Conservation (phyloP, 139 green algal species). For the Chlamydomonas sphaeroides region DNA sequence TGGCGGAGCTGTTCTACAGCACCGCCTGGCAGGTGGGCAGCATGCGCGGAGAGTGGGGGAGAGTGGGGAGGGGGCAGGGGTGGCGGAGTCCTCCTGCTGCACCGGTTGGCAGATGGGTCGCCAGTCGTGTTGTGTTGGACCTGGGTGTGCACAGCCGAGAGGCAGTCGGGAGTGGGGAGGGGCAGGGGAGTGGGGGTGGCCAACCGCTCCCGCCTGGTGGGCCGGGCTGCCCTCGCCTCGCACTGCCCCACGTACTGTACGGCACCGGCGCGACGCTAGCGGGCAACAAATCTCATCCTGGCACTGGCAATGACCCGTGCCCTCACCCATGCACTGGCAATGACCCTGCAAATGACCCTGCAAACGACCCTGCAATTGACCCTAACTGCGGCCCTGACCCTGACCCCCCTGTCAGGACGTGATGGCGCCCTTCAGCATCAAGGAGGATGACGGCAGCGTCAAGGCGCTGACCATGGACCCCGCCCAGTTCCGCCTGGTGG, state of each 20-base stretch:
- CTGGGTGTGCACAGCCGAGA: background rate
- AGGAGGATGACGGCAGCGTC: background rate
- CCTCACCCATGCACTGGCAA: no score
- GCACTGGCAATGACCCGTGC: background rate
- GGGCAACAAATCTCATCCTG: background rate
- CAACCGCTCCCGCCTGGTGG: no score
- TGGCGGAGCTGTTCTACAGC: conserved; percentile 64
- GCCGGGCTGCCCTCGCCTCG: no score
- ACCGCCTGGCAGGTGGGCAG: conserved; percentile 54
- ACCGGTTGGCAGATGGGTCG: background rate
- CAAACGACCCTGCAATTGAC: no score
- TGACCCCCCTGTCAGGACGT: conserved; percentile 14
- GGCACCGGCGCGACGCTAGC: no score
- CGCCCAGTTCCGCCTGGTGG: conserved; percentile 40
- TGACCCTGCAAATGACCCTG: no score
- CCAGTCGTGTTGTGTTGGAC: no score
- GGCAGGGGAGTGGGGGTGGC: background rate
- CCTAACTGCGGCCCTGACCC: background rate
- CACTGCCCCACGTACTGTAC: no score
- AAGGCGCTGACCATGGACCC: conserved; percentile 46
- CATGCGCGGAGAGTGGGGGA: no score
- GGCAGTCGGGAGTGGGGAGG: background rate
- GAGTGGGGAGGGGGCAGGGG: no score
- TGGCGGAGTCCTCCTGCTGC: no score
- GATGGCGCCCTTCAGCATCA: conserved; percentile 2